These are phyloP conservation scores for Cornus controversa DNA, from an alignment of 148 eudicot genomes.

Conservation along the genomic window DNA sequence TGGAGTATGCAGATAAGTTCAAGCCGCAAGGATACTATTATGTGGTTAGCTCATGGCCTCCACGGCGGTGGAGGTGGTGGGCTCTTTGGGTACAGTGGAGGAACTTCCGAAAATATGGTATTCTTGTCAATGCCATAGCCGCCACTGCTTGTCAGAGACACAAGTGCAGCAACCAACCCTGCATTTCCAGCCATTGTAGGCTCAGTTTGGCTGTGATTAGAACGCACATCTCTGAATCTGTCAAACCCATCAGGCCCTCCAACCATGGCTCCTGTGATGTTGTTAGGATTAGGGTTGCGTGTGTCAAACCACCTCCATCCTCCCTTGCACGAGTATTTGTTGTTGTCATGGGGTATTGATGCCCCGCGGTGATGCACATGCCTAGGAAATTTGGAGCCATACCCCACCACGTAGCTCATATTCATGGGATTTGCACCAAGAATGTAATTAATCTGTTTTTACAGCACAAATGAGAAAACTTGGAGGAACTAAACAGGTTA, in stretches of 20 bases:
- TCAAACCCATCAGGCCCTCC: conserved; percentile 67
- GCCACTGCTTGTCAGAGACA: conserved; percentile 53
- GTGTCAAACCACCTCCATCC: conserved; percentile 57
- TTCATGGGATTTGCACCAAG: conserved; percentile 61
- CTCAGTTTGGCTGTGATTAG: conserved; percentile 38
- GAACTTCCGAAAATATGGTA: conserved; percentile 52
- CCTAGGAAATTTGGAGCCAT: conserved; percentile 48
- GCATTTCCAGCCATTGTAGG: conserved; percentile 77
- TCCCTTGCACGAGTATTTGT: conserved; percentile 53
- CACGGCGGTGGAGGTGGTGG: conserved; percentile 66
- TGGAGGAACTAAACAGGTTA: neutral
- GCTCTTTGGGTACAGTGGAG: conserved; percentile 41
- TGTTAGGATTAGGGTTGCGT: conserved; percentile 51
- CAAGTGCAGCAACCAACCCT: conserved; percentile 75
- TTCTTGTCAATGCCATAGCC: conserved; percentile 56
- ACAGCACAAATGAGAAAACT: neutral
- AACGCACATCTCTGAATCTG: conserved; percentile 38
- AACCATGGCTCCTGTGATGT: conserved; percentile 65
- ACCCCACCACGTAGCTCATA: conserved; percentile 72
- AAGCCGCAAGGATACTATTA: neutral
- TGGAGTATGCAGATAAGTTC: neutral
- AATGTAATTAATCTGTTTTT: conserved; percentile 60
- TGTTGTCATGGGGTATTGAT: conserved; percentile 47
- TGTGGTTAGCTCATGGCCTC: conserved; percentile 32
- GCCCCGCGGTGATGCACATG: conserved; percentile 76